Conservation (phyloP, 2,329 filamentous ascomycete genomes). For the Sphaceloma murrayae region DNA sequence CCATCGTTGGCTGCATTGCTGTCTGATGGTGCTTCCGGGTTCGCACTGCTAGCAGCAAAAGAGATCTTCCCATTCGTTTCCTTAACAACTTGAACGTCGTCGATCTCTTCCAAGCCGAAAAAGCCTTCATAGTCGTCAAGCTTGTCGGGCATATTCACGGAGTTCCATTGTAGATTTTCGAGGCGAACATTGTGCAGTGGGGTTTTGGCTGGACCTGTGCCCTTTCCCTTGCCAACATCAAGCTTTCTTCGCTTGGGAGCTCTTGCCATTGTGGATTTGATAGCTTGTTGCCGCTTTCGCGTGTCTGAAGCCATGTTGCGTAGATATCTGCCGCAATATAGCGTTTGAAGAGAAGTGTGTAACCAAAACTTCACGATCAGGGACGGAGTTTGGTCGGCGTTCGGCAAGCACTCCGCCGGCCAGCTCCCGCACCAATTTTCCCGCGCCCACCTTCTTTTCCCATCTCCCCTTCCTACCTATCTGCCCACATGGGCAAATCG, state of each 20-base stretch:
- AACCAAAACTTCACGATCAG: conserved; percentile 7
- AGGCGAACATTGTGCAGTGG: conserved; percentile 30
- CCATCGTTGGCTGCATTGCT: no score
- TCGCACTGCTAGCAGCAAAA: conserved; percentile 27
- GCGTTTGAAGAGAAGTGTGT: not conserved
- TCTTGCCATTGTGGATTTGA: conserved; percentile 34
- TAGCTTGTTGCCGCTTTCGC: conserved; percentile 31
- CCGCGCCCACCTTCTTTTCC: not conserved
- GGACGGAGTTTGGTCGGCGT: conserved; percentile 2
- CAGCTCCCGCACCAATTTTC: not conserved
- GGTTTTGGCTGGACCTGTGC: conserved; percentile 15
- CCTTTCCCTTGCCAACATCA: conserved; percentile 21
- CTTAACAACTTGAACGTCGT: conserved; percentile 76
- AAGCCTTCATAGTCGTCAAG: conserved; percentile 89
- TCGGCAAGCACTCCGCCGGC: conserved; percentile 7
- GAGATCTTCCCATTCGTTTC: conserved; percentile 40
- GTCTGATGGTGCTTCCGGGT: no score
- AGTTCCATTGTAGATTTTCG: conserved; percentile 52
- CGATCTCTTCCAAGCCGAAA: conserved; percentile 81
- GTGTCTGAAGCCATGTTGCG: conserved; percentile 16
- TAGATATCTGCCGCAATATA: not conserved
- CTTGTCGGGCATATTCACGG: conserved; percentile 61
- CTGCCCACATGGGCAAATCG: conserved; percentile 50
- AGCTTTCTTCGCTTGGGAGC: conserved; percentile 37
- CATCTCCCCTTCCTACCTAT: not conserved